phyloP scores from a whole-genome alignment of 371 early-diverging fungal genomes.

The Mucor velutinosus region DNA sequence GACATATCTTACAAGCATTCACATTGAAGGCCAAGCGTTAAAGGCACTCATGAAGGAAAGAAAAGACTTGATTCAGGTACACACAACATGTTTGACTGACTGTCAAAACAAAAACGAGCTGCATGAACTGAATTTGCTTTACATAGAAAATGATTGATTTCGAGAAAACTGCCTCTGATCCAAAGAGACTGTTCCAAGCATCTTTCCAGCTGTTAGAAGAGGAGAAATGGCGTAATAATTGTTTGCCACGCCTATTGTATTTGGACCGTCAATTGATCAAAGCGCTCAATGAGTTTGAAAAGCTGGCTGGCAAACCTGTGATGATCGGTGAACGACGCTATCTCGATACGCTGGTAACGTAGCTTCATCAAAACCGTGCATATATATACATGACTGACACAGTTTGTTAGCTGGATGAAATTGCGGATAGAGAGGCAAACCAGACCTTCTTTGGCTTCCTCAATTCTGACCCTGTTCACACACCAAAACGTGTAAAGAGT shows the following conservation, averaged over 20 bases:
- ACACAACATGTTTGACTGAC: neutral
- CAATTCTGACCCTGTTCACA: slow-evolving; percentile 33
- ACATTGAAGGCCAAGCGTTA: slow-evolving; percentile 41
- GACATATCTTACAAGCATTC: slow-evolving; percentile 44
- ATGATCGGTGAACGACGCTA: slow-evolving; percentile 57
- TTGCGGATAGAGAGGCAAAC: slow-evolving; percentile 67
- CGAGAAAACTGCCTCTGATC: slow-evolving; percentile 88
- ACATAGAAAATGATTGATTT: slow-evolving; percentile 61
- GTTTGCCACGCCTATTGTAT: slow-evolving; percentile 79
- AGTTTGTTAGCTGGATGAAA: slow-evolving; percentile 53
- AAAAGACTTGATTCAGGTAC: slow-evolving; percentile 59
- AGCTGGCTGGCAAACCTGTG: slow-evolving; percentile 53
- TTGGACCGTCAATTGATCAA: slow-evolving; percentile 70
- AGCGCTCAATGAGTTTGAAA: slow-evolving; percentile 57
- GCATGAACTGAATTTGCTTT: neutral
- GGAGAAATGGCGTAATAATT: slow-evolving; percentile 85
- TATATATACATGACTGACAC: neutral
- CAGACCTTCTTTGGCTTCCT: slow-evolving; percentile 73
- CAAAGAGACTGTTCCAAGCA: slow-evolving; percentile 76
- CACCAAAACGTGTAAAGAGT: slow-evolving; percentile 6
- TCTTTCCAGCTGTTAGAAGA: slow-evolving; percentile 87
- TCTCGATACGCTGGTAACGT: slow-evolving; percentile 47
- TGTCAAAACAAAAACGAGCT: neutral
- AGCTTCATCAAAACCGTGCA: neutral
- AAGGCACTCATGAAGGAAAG: slow-evolving; percentile 60